Evolutionary conservation across 768 basidiomycete species (phyloP).

Genomic region (Termitomyces sp.): DNA sequence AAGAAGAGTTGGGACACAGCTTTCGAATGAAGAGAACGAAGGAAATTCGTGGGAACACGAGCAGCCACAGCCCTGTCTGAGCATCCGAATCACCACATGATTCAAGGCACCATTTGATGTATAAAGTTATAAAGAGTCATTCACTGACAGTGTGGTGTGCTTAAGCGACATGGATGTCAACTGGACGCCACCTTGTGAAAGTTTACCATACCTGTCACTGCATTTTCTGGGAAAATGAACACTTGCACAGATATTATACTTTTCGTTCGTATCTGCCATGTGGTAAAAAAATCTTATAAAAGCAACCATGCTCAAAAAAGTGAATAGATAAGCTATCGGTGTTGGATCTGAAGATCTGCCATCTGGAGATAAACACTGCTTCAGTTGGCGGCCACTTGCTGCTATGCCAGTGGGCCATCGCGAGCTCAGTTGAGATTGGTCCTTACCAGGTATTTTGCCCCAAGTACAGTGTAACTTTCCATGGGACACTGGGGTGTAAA

Average conservation of each 20-base stretch:
- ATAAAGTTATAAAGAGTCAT: background rate
- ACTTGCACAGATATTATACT: background rate
- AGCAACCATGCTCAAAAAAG: too few species aligned
- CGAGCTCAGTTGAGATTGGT: too few species aligned
- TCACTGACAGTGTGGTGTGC: background rate
- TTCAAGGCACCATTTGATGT: background rate
- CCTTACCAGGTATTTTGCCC: too few species aligned
- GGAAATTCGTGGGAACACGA: background rate
- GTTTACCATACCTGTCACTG: background rate
- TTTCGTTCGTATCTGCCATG: too few species aligned
- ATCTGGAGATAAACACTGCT: too few species aligned
- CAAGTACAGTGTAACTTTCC: too few species aligned
- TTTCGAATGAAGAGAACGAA: background rate
- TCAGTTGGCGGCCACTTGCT: too few species aligned
- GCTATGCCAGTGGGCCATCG: too few species aligned
- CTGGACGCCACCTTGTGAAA: background rate
- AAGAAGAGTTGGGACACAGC: background rate
- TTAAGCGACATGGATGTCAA: background rate
- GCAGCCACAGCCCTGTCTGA: background rate
- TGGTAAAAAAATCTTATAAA: too few species aligned
- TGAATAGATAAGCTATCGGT: too few species aligned
- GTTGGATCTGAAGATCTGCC: too few species aligned
- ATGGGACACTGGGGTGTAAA: too few species aligned
- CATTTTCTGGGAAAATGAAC: background rate
- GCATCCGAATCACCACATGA: background rate